A percentile compares a stretch with the other conserved stretches of the same genome.
Evolutionary conservation across 331 rosid genomes (phyloP).

Genomic region (Malus hybrid): DNA sequence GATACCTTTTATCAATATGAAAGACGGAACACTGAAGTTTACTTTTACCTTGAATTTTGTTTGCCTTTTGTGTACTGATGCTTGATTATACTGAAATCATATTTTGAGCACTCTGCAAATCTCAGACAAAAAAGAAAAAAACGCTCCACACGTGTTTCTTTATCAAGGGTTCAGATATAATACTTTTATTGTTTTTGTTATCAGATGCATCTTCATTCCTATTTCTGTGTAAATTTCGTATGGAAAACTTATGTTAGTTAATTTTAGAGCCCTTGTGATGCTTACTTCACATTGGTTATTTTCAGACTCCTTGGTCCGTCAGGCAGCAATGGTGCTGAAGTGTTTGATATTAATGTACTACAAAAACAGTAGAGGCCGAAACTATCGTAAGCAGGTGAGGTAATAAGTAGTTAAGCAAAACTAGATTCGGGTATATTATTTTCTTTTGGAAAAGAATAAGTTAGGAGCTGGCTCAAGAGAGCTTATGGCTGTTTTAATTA

Average conservation of each 20-base stretch:
- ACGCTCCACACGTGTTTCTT: not conserved
- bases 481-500: not conserved
- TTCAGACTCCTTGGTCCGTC: constrained; percentile 93
- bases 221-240: not conserved
- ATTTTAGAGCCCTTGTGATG: constrained; percentile 2
- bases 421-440: not conserved
- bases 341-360: constrained; percentile 71
- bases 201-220: not conserved
- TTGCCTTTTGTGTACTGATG: not conserved
- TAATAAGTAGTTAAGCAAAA: constrained; percentile 8
- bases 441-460: constrained; percentile 2
- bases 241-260: not conserved
- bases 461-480: not conserved
- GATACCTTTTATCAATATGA: not conserved
- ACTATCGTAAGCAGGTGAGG: constrained; percentile 91
- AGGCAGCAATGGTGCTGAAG: constrained; percentile 83
- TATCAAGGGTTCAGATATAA: not conserved
- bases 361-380: constrained; percentile 85
- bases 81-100: not conserved
- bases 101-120: not conserved
- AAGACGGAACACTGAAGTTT: not conserved
- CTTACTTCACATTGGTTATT: constrained; percentile 19
- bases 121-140: not conserved
- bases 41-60: not conserved
- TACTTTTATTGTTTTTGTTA: not conserved